Conservation (phyloP, 75 land plant species). For the Selaginella tamariscina region DNA sequence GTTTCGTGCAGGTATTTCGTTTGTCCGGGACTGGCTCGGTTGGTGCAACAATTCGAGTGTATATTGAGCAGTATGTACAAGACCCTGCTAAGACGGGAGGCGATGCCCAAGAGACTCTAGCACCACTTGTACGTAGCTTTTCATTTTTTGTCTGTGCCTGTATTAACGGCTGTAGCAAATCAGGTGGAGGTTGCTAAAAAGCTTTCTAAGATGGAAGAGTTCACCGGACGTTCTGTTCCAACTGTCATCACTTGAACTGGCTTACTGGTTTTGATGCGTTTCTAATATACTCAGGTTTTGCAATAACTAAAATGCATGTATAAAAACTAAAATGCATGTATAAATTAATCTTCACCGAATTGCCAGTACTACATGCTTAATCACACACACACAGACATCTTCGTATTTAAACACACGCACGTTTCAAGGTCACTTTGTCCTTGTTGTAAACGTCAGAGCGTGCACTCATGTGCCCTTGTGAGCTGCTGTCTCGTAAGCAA, state of each 20-base stretch:
- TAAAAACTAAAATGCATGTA: too few relatives aligned
- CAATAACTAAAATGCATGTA: too few relatives aligned
- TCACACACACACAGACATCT: too few relatives aligned
- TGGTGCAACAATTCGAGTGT: conserved; percentile 92
- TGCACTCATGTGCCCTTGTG: too few relatives aligned
- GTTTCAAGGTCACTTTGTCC: too few relatives aligned
- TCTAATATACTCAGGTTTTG: too few relatives aligned
- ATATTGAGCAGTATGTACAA: conserved; percentile 87
- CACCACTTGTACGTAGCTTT: conserved; percentile 55
- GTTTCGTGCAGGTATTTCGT: conserved; percentile 69
- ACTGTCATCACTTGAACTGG: conserved; percentile 77
- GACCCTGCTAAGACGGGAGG: conserved; percentile 69
- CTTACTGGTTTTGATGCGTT: too few relatives aligned
- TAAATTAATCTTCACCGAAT: too few relatives aligned
- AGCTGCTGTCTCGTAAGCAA: too few relatives aligned
- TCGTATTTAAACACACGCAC: too few relatives aligned
- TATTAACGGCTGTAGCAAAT: not conserved
- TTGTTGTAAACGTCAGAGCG: too few relatives aligned
- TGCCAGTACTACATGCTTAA: too few relatives aligned
- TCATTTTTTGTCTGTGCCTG: not conserved
- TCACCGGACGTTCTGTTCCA: conserved; percentile 91
- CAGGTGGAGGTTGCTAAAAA: conserved; percentile 88
- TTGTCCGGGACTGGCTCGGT: conserved; percentile 98
- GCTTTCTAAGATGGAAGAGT: conserved; percentile 92
- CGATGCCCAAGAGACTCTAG: conserved; percentile 83